Conservation (phyloP, 345 rosid species). For the Psidium guajava region DNA sequence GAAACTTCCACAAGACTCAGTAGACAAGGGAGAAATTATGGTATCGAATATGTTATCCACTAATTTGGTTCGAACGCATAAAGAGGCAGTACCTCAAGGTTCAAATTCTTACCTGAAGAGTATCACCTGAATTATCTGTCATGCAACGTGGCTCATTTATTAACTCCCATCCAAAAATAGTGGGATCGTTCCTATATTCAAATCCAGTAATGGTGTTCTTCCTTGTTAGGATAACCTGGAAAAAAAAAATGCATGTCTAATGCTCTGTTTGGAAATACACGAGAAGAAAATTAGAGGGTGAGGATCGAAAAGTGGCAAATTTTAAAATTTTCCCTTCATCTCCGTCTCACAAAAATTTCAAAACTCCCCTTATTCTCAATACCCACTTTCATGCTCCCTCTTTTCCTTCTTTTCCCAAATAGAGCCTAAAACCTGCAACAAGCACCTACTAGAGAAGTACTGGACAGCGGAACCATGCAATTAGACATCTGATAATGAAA, state of each 20-base stretch:
- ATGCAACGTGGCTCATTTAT: constrained; percentile 93
- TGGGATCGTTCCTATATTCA: constrained; percentile 82
- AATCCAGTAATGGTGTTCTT: constrained; percentile 84
- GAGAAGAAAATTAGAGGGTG: neutral
- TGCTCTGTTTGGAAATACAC: neutral
- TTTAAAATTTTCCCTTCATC: neutral
- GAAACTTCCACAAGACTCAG: neutral
- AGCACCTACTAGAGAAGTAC: neutral
- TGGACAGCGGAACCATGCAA: neutral
- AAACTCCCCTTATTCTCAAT: neutral
- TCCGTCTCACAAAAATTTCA: neutral
- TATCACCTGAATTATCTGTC: constrained; percentile 86
- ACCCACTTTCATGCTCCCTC: neutral
- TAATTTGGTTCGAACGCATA: neutral
- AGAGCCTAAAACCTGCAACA: neutral
- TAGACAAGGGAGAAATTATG: neutral
- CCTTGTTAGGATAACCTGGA: constrained; percentile 68
- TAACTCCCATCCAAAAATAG: constrained; percentile 92
- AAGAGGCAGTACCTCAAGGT: neutral
- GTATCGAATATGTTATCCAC: neutral
- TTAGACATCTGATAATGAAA: neutral
- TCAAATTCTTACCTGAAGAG: constrained; percentile 61
- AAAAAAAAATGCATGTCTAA: neutral
- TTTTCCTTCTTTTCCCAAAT: neutral
- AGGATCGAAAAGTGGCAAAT: neutral